Conservation (phyloP, 768 basidiomycete species). For the Hericium rajendrae region DNA sequence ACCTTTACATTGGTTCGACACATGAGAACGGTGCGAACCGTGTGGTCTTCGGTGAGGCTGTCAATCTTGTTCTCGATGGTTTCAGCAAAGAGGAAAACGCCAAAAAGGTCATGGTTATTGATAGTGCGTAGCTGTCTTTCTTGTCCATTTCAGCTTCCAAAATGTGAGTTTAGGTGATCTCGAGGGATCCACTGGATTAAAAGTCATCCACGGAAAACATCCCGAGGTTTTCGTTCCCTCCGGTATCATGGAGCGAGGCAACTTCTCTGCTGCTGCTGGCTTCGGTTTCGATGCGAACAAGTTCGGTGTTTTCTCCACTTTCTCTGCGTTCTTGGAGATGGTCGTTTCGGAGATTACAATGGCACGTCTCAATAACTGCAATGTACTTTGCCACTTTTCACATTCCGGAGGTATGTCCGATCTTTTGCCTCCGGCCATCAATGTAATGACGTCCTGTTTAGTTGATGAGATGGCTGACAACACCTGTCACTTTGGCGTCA, state of each 20-base stretch:
- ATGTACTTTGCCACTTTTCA: constrained; percentile 82
- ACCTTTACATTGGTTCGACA: constrained; percentile 59
- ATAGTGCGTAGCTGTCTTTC: constrained; percentile 40
- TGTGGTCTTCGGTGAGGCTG: constrained; percentile 79
- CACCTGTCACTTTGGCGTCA: constrained; percentile 63
- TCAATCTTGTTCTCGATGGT: constrained; percentile 66
- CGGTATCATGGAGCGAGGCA: constrained; percentile 83
- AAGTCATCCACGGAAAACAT: constrained; percentile 82
- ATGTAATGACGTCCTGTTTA: not conserved
- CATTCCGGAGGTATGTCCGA: constrained; percentile 62
- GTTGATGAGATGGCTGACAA: constrained; percentile 43
- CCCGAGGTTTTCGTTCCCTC: constrained; percentile 80
- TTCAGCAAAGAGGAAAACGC: constrained; percentile 68
- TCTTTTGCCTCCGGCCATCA: not conserved
- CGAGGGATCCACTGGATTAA: constrained; percentile 85
- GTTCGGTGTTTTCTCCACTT: constrained; percentile 84
- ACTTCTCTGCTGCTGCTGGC: constrained; percentile 77
- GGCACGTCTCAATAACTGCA: constrained; percentile 87
- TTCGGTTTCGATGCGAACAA: constrained; percentile 79
- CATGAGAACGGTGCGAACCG: constrained; percentile 75
- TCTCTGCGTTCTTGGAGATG: constrained; percentile 91
- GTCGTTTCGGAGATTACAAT: constrained; percentile 81
- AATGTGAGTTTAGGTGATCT: constrained; percentile 48
- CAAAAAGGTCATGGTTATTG: constrained; percentile 79
- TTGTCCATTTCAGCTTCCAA: constrained; percentile 6